phyloP scores from a whole-genome alignment of 768 basidiomycete species.

The Strobilomyces echinocephalus region DNA sequence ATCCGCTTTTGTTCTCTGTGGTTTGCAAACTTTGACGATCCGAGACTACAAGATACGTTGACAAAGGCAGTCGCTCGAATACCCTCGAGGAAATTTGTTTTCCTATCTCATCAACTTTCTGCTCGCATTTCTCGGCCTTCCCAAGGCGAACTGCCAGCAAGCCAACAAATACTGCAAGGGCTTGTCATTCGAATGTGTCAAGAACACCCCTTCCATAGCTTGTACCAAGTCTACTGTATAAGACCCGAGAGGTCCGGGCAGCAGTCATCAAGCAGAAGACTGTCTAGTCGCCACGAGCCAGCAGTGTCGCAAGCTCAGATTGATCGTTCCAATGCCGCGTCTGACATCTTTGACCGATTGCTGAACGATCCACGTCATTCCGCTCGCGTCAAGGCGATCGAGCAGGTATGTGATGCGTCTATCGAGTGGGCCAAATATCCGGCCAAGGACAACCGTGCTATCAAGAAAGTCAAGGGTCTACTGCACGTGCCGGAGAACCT shows the following conservation, averaged over 20 bases:
- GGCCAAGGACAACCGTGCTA: conserved; percentile 36
- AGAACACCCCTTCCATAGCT: conserved; percentile 91
- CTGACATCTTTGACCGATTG: conserved; percentile 54
- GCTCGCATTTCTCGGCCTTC: conserved; percentile 67
- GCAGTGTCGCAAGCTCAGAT: conserved; percentile 38
- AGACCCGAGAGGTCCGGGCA: conserved; percentile 34
- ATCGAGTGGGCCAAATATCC: conserved; percentile 69
- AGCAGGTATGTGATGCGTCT: conserved; percentile 59
- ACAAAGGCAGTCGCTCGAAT: conserved; percentile 49
- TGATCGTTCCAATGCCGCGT: conserved; percentile 64
- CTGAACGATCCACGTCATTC: conserved; percentile 36
- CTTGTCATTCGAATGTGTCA: conserved; percentile 71
- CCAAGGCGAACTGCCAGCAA: conserved; percentile 26
- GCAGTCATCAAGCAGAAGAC: conserved; percentile 32
- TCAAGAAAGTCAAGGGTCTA: conserved; percentile 24
- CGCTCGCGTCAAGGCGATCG: conserved; percentile 47
- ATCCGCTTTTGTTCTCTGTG: conserved; percentile 87
- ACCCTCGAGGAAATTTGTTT: conserved; percentile 85
- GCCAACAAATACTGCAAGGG: conserved; percentile 57
- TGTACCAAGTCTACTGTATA: conserved; percentile 86
- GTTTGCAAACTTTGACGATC: conserved; percentile 80
- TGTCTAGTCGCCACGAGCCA: conserved; percentile 41
- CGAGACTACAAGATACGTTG: conserved; percentile 40
- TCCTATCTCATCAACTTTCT: conserved; percentile 89
- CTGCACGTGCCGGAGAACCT: conserved; percentile 43